phyloP scores from a whole-genome alignment of 345 rosid genomes.

The Iberis pinnata region DNA sequence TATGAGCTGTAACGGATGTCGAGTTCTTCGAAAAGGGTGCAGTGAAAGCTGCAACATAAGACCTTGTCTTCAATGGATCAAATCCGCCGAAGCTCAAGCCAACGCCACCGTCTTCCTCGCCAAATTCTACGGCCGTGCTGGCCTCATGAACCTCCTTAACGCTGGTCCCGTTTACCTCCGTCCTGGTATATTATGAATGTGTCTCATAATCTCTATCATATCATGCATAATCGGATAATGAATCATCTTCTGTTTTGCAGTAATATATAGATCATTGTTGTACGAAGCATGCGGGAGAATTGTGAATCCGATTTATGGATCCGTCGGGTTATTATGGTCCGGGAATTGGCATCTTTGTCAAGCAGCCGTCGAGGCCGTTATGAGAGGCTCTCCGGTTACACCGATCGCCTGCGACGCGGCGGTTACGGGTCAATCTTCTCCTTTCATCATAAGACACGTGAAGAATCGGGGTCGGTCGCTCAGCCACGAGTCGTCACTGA shows the following conservation, averaged over 20 bases:
- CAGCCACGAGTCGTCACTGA: constrained; percentile 85
- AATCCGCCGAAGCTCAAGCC: constrained; percentile 75
- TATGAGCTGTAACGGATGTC: constrained; percentile 97
- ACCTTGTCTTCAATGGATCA: constrained; percentile 98
- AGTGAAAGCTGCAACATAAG: constrained; percentile 83
- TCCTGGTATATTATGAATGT: constrained; percentile 47
- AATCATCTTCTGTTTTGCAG: constrained; percentile 28
- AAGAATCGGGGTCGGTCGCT: constrained; percentile 47
- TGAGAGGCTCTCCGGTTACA: constrained; percentile 73
- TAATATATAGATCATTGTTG: constrained; percentile 82
- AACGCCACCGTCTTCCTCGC: constrained; percentile 97
- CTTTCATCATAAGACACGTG: constrained; percentile 73
- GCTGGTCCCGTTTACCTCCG: constrained; percentile 93
- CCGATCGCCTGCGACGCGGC: constrained; percentile 67
- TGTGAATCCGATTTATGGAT: constrained; percentile 92
- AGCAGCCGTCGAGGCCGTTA: constrained; percentile 87
- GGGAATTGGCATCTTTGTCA: constrained; percentile 97
- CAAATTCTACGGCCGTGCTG: constrained; percentile 95
- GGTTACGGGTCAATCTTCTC: constrained; percentile 62
- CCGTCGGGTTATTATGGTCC: constrained; percentile 86
- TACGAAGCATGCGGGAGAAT: constrained; percentile 98
- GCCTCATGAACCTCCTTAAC: constrained; percentile 93
- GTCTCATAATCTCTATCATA: neutral
- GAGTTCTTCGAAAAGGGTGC: constrained; percentile 95
- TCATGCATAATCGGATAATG: constrained; percentile 6